Evolutionary conservation across 148 eudicot genomes (phyloP).

Genomic region (Talinum fruticosum): DNA sequence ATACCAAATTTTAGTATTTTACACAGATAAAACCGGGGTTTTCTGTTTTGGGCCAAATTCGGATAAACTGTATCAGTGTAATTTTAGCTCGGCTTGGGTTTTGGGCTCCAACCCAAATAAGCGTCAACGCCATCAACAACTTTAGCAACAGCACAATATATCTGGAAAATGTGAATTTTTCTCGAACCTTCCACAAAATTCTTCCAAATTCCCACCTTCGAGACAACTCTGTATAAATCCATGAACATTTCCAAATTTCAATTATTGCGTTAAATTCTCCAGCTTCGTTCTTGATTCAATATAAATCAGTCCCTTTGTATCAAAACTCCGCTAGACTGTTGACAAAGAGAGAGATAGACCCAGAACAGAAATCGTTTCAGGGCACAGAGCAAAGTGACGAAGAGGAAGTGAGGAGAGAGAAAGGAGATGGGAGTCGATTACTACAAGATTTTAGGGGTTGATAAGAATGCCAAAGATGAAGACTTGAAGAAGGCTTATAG

Average conservation of each 20-base stretch:
- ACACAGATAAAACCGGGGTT: too few species aligned
- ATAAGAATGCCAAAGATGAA: conserved; percentile 53
- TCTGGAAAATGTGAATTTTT: neutral
- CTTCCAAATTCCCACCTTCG: conserved; percentile 18
- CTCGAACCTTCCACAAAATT: conserved; percentile 30
- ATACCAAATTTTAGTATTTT: too few species aligned
- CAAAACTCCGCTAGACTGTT: too few species aligned
- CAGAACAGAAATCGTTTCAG: neutral
- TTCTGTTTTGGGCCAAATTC: too few species aligned
- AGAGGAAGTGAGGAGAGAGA: conserved; percentile 21
- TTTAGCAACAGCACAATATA: neutral
- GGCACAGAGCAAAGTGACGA: conserved; percentile 18
- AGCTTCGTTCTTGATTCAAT: neutral
- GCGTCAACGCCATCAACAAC: too few species aligned
- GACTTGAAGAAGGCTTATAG: conserved; percentile 68
- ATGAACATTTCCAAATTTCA: neutral
- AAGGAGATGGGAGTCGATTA: conserved; percentile 58
- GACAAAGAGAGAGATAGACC: neutral
- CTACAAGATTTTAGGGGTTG: conserved; percentile 52
- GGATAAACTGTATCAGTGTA: too few species aligned
- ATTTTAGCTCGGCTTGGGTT: too few species aligned
- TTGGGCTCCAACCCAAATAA: too few species aligned
- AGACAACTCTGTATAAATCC: conserved; percentile 21
- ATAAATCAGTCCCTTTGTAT: neutral
- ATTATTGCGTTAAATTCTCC: neutral